These are phyloP conservation scores for Oryza brachyantha DNA, from an alignment of 176 grass and related monocot species.

Conservation along the genomic window DNA sequence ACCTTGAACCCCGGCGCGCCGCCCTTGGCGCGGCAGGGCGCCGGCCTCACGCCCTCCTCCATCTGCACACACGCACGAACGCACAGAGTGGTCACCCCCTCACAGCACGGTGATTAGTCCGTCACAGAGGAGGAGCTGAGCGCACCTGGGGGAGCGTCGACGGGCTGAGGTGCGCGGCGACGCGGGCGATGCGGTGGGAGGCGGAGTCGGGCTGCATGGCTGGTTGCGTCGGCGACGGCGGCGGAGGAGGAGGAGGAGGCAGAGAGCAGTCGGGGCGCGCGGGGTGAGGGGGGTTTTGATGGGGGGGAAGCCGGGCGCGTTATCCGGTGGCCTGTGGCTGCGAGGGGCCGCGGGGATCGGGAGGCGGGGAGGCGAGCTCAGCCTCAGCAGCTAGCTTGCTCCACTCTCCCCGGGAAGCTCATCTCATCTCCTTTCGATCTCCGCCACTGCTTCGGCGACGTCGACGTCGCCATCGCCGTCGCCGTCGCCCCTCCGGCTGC, in stretches of 20 bases:
- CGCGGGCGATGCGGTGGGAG: constrained; percentile 58
- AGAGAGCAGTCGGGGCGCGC: background rate
- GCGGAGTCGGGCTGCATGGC: constrained; percentile 46
- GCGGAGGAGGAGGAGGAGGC: background rate
- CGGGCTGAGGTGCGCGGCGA: constrained; percentile 80
- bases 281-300: constrained; percentile 1
- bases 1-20: constrained; percentile 88
- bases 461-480: no score
- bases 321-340: constrained; percentile 53
- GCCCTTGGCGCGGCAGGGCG: constrained; percentile 78
- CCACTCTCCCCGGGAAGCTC: constrained; percentile 22
- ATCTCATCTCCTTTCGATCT: constrained; percentile 26
- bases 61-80: constrained; percentile 19
- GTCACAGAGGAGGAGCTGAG: background rate
- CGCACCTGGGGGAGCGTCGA: constrained; percentile 44
- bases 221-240: background rate
- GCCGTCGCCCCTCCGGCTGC: background rate
- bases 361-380: constrained; percentile 34
- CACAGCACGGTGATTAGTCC: no score
- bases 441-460: constrained; percentile 26
- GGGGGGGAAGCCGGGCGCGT: background rate
- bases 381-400: background rate
- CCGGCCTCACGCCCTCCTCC: constrained; percentile 62
- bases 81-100: background rate
- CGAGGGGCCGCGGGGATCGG: constrained; percentile 15